Evolutionary conservation across 148 eudicot species (phyloP).

Genomic region (Dysphania ambrosioides): DNA sequence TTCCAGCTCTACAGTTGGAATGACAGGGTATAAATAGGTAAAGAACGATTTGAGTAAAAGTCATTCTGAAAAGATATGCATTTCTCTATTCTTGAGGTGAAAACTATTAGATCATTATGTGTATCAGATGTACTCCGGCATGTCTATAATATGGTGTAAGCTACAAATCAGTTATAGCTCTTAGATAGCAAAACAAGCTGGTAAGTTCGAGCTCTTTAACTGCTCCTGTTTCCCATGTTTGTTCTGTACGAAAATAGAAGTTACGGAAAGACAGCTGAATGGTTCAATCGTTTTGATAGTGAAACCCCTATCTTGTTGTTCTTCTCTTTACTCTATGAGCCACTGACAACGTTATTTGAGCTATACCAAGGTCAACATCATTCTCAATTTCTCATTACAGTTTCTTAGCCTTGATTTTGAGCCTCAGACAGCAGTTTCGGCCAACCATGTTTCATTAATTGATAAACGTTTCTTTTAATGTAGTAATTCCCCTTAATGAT

Average conservation of each 20-base stretch:
- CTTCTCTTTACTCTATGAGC: not conserved
- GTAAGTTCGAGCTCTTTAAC: not conserved
- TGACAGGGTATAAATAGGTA: conserved; percentile 59
- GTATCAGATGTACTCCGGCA: not conserved
- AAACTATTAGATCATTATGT: conserved; percentile 13
- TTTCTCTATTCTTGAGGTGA: conserved; percentile 11
- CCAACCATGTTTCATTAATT: too few species aligned
- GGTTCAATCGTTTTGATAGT: not conserved
- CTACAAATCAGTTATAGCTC: conserved; percentile 10
- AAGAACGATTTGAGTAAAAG: not conserved
- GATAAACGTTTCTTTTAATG: too few species aligned
- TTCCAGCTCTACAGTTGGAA: conserved; percentile 58
- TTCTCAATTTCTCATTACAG: too few species aligned
- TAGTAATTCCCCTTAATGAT: too few species aligned
- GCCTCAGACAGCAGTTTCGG: too few species aligned
- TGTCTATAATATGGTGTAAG: conserved; percentile 5
- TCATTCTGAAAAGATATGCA: conserved; percentile 4
- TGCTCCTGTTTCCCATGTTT: not conserved
- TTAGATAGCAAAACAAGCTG: conserved; percentile 7
- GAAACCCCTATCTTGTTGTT: not conserved
- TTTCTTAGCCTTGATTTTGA: too few species aligned
- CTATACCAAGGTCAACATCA: too few species aligned
- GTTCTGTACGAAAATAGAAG: not conserved
- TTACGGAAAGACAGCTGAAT: not conserved
- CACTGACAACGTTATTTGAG: too few species aligned